Evolutionary conservation across 345 rosid genomes (phyloP).

Genomic region (rapeseed (Brassica napus)): Da-Ae NC_063451.1:2573001-2573500

Average conservation of each 20-base stretch:
- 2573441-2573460: slow-evolving; percentile 59
- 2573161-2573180: not conserved
- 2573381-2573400: slow-evolving; percentile 25
- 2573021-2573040: not conserved
- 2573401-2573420: slow-evolving; percentile 5
- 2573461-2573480: slow-evolving; percentile 69
- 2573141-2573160: not conserved
- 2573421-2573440: slow-evolving; percentile 10
- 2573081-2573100: not conserved
- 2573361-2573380: not conserved
- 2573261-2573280: slow-evolving; percentile 18
- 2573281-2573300: slow-evolving; percentile 20
- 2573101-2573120: not conserved
- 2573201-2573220: not conserved
- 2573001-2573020: not conserved
- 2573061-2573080: not conserved
- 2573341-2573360: slow-evolving; percentile 26
- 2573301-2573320: slow-evolving; percentile 36
- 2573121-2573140: not conserved
- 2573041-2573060: not conserved
- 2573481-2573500: slow-evolving; percentile 57
- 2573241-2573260: slow-evolving; percentile 9
- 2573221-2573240: not conserved
- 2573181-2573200: not conserved
- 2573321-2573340: slow-evolving; percentile 33